These are phyloP conservation scores for Candida oleophila DNA, from an alignment of 805 yeast genomes.

Conservation along the genomic window DNA sequence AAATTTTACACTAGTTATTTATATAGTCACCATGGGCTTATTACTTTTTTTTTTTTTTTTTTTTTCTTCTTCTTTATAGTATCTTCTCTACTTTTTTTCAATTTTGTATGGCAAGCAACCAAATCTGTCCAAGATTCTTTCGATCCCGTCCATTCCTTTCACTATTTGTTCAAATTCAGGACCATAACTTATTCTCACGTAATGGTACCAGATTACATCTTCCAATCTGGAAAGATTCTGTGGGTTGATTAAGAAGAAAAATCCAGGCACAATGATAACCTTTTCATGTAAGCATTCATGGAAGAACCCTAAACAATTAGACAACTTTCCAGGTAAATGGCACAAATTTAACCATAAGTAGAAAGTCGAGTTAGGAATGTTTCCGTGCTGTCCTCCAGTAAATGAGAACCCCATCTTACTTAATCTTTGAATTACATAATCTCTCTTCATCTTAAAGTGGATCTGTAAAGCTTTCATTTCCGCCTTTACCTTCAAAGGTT, in stretches of 20 bases:
- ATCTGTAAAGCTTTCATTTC: slow-evolving; percentile 59
- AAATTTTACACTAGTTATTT: neutral
- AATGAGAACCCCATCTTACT: slow-evolving; percentile 54
- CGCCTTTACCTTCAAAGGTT: slow-evolving; percentile 47
- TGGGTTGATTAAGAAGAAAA: slow-evolving; percentile 60
- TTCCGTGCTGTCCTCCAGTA: slow-evolving; percentile 22
- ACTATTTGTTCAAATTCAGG: slow-evolving; percentile 52
- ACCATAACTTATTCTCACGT: slow-evolving; percentile 58
- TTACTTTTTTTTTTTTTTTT: neutral
- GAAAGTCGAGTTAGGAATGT: slow-evolving; percentile 57
- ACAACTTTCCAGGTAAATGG: slow-evolving; percentile 54
- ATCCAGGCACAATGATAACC: slow-evolving; percentile 62
- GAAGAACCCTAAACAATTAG: slow-evolving; percentile 60
- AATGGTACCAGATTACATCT: slow-evolving; percentile 60
- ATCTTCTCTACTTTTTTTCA: neutral
- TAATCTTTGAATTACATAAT: slow-evolving; percentile 50
- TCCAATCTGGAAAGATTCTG: slow-evolving; percentile 45
- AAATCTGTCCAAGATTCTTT: slow-evolving; percentile 44
- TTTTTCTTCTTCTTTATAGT: neutral
- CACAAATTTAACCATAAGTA: slow-evolving; percentile 58
- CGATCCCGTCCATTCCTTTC: slow-evolving; percentile 61
- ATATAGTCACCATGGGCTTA: neutral
- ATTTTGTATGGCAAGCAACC: slow-evolving; percentile 38
- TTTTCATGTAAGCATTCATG: slow-evolving; percentile 61
- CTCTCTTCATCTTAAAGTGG: slow-evolving; percentile 58